These are phyloP conservation scores for Conringia planisiliqua DNA, from an alignment of 345 rosid species.

Conservation along the genomic window DNA sequence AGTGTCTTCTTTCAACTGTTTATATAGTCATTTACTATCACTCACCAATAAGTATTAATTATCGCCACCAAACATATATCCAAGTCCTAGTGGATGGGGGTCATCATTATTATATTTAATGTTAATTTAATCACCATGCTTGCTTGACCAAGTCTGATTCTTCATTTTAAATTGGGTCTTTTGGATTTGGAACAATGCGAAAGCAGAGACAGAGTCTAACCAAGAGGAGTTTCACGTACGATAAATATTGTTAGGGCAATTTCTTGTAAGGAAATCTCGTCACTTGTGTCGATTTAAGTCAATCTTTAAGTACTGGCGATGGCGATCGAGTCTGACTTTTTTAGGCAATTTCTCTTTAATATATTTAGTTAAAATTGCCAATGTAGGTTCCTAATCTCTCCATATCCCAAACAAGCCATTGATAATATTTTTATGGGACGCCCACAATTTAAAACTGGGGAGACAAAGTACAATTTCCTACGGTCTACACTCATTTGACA, in stretches of 20 bases:
- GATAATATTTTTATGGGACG: too few relatives aligned
- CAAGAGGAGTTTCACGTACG: neutral
- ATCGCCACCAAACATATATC: conserved; percentile 6
- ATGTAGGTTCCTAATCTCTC: too few relatives aligned
- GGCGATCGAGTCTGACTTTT: neutral
- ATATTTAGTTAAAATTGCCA: too few relatives aligned
- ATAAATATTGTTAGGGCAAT: neutral
- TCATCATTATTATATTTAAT: conserved; percentile 5
- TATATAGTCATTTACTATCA: neutral
- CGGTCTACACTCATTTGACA: neutral
- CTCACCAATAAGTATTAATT: neutral
- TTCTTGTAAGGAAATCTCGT: neutral
- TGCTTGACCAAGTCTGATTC: conserved; percentile 2
- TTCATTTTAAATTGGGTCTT: neutral
- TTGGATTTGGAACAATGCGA: neutral
- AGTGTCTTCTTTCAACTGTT: neutral
- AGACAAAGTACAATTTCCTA: too few relatives aligned
- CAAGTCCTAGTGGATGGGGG: conserved; percentile 1
- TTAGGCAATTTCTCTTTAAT: too few relatives aligned
- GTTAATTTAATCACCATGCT: neutral
- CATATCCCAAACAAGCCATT: too few relatives aligned
- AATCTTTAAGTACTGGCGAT: neutral
- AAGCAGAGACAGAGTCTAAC: neutral
- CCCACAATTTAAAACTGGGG: too few relatives aligned
- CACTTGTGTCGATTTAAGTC: neutral